phyloP scores from a whole-genome alignment of 2,329 filamentous ascomycete species.

The Colletotrichum tofieldiae region DNA sequence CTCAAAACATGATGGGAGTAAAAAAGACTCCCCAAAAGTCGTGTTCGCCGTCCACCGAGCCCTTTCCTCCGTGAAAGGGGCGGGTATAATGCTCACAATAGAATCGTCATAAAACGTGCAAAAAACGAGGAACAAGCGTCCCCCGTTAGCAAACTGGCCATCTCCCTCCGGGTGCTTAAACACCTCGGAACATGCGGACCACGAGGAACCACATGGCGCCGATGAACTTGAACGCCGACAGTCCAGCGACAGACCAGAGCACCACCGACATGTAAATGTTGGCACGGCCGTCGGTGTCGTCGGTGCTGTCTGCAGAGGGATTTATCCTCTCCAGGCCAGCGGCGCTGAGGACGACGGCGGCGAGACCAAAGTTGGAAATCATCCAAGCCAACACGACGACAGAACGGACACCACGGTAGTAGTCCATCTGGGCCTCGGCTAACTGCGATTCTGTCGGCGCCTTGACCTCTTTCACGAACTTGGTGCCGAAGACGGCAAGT shows the following conservation, averaged over 20 bases:
- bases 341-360: constrained; percentile 87
- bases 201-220: constrained; percentile 95
- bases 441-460: constrained; percentile 67
- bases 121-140: constrained; percentile 12
- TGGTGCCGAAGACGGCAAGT: constrained; percentile 79
- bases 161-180: constrained; percentile 56
- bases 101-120: constrained; percentile 31
- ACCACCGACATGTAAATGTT: constrained; percentile 90
- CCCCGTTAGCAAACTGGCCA: background rate
- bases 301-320: constrained; percentile 57
- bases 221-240: constrained; percentile 89
- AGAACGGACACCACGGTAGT: constrained; percentile 96
- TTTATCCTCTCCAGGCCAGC: constrained; percentile 83
- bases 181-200: constrained; percentile 85
- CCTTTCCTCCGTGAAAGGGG: constrained; percentile 19
- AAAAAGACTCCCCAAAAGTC: constrained; percentile 27
- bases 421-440: constrained; percentile 93
- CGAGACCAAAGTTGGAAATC: constrained; percentile 92
- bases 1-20: constrained; percentile 37
- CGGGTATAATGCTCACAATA: constrained; percentile 42
- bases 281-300: constrained; percentile 69
- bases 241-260: constrained; percentile 88
- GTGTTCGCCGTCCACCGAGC: constrained; percentile 41
- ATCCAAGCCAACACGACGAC: constrained; percentile 96
- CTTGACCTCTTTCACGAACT: constrained; percentile 81